Evolutionary conservation across 2,329 filamentous ascomycete genomes (phyloP), one percentile per base, ranked within the genome.

Genomic region (Alternaria incomplexa): DNA sequence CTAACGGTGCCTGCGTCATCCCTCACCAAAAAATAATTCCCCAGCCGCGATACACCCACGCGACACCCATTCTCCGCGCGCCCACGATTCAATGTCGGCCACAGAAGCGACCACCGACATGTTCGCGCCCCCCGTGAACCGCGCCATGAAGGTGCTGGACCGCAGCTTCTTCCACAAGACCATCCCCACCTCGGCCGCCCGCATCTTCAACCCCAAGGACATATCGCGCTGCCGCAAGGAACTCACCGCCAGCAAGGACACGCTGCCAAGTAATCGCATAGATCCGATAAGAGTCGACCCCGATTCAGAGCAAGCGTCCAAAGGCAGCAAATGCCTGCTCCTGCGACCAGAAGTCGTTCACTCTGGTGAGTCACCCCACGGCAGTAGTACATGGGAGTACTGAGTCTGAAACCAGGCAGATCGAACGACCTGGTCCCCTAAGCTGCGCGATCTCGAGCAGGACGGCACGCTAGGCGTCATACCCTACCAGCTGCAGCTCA

Each of bases 91-190:
- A 40, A 78, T 77, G 77, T 68, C 71, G 55, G 65, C 81, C 26
- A 46, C 66, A 63, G 72, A 73, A 56, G 64, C 69, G 54, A 64
- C 81, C 22, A 48, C 59, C 64, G 73, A 75, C 55, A 88, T 89
- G 86, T 92, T 97, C 79, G 89, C 90, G 68, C 93, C 93, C 50
- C 93, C 94, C 23, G 85, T 93, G 63, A 90, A 95, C 72, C 91
- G 92, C 79, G 89, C 90, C 63, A 92, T 93, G 83, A 89, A 89
- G 76, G 87, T 88, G 53, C 88, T 99, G 67, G 94, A 99, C 82
- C 90, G 92, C 69, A 86, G 90, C 15, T 90, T 96, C 67, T 98
- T 98, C 83, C 85, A 87, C 56, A 93, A 90, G 78, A 91, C 86
- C 1, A 83, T 97, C 58, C 89, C 90, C 23, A 84, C 95, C 23